Conservation (phyloP, 495 filamentous ascomycete genomes). For the Elaphomyces granulatus region DNA sequence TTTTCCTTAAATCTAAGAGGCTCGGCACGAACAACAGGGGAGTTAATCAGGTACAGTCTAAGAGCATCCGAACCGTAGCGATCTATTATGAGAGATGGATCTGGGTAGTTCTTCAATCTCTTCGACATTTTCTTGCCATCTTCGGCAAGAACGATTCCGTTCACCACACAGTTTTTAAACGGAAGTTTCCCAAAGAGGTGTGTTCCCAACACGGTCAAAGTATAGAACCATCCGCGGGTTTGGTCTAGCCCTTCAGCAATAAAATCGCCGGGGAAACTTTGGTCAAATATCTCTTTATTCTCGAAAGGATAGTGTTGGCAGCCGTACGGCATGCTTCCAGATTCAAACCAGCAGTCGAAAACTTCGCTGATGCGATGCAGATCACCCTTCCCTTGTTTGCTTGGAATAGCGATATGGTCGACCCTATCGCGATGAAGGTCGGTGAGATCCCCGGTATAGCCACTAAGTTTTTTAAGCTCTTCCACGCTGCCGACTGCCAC, state of each 20-base stretch:
- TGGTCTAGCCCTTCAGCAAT: slow-evolving; percentile 94
- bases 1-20: slow-evolving; percentile 81
- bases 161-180: slow-evolving; percentile 95
- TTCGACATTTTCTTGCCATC: slow-evolving; percentile 99
- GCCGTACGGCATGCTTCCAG: slow-evolving; percentile 93
- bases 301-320: slow-evolving; percentile 92
- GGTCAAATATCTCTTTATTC: slow-evolving; percentile 68
- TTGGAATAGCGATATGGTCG: slow-evolving; percentile 92
- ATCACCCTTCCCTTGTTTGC: slow-evolving; percentile 72
- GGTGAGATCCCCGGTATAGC: slow-evolving; percentile 68
- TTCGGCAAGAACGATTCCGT: slow-evolving; percentile 88
- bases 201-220: slow-evolving; percentile 74
- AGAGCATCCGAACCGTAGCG: slow-evolving; percentile 90
- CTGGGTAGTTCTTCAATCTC: slow-evolving; percentile 93
- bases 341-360: slow-evolving; percentile 96
- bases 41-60: slow-evolving; percentile 92
- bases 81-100: slow-evolving; percentile 70
- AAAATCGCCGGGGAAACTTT: slow-evolving; percentile 81
- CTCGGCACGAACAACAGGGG: slow-evolving; percentile 87
- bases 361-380: slow-evolving; percentile 78
- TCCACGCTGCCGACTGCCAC: slow-evolving; percentile 77
- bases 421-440: slow-evolving; percentile 93
- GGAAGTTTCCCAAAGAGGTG: slow-evolving; percentile 81
- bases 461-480: slow-evolving; percentile 77
- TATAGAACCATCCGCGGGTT: slow-evolving; percentile 97